These are phyloP conservation scores for Phialophora chinensis DNA, from an alignment of 2,329 filamentous ascomycete species.

Conservation along the genomic window DNA sequence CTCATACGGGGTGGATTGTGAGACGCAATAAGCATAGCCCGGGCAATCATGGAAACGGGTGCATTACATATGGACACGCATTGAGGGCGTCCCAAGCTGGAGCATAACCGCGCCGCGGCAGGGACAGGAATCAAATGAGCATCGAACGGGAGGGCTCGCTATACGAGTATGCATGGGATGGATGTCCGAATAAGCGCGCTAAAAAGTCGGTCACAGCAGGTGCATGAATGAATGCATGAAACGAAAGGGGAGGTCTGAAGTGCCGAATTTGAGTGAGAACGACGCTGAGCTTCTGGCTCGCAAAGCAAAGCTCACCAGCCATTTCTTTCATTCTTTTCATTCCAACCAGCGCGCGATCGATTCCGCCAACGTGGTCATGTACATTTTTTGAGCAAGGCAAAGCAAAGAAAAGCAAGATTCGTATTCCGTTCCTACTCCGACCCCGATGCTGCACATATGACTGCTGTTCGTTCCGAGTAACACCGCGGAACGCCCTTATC, in stretches of 20 bases:
- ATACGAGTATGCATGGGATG: neutral
- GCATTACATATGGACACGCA: neutral
- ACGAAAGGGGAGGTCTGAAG: neutral
- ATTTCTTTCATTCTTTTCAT: neutral
- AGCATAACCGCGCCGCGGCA: neutral
- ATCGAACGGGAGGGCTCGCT: neutral
- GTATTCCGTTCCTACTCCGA: neutral
- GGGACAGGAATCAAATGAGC: neutral
- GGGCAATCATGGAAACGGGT: neutral
- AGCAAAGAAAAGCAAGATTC: neutral
- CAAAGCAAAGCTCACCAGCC: neutral
- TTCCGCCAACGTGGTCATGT: neutral
- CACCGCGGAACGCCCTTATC: neutral
- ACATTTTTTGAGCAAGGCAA: neutral
- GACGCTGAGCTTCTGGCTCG: neutral
- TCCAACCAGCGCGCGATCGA: neutral
- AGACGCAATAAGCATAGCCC: neutral
- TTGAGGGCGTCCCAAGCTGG: neutral
- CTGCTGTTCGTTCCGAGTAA: neutral
- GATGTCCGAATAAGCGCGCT: neutral
- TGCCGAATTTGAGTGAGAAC: neutral
- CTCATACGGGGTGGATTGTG: neutral
- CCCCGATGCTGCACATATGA: neutral
- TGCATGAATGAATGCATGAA: neutral
- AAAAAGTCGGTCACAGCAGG: neutral